These are phyloP conservation scores for Ophiognomonia clavigignenti-juglandacearum DNA, from an alignment of 2,329 filamentous ascomycete genomes.

Conservation along the genomic window DNA sequence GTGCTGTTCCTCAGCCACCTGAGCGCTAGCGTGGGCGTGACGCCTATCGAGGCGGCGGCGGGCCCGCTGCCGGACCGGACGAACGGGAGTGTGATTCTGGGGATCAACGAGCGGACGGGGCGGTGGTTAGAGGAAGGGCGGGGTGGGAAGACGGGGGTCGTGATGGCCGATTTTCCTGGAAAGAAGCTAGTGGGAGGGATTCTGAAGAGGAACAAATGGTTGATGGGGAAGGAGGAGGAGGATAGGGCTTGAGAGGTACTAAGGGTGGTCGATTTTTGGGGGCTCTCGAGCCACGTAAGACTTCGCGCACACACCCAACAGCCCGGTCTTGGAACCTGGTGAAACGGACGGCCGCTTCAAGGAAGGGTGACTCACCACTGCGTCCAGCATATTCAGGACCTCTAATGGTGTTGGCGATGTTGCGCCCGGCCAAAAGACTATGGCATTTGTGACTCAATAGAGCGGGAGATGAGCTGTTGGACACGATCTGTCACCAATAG, in stretches of 20 bases:
- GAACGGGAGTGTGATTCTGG: slow-evolving; percentile 33
- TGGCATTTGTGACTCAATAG: too few relatives aligned
- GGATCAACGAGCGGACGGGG: slow-evolving; percentile 46
- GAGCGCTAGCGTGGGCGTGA: slow-evolving; percentile 42
- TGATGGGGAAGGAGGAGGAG: slow-evolving; percentile 13
- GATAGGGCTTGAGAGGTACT: neutral
- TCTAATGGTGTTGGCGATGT: too few relatives aligned
- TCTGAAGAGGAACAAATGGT: slow-evolving; percentile 33
- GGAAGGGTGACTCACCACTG: too few relatives aligned
- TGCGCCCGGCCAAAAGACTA: too few relatives aligned
- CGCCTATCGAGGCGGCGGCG: slow-evolving; percentile 45
- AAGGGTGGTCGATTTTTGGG: too few relatives aligned
- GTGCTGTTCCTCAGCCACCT: slow-evolving; percentile 41
- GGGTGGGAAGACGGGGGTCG: slow-evolving; percentile 33
- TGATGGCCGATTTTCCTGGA: slow-evolving; percentile 47
- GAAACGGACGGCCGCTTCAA: too few relatives aligned
- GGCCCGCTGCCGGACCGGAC: slow-evolving; percentile 28
- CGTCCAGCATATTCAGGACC: too few relatives aligned
- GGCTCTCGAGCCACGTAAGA: too few relatives aligned
- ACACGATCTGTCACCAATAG: too few relatives aligned
- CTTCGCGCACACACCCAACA: too few relatives aligned
- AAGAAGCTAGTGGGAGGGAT: slow-evolving; percentile 36
- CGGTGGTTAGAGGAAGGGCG: slow-evolving; percentile 30
- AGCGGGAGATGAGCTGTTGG: too few relatives aligned
- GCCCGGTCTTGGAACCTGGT: too few relatives aligned